Evolutionary conservation across 2,329 filamentous ascomycete genomes (phyloP).

Genomic region (Neocatenulostroma microsporum): DNA sequence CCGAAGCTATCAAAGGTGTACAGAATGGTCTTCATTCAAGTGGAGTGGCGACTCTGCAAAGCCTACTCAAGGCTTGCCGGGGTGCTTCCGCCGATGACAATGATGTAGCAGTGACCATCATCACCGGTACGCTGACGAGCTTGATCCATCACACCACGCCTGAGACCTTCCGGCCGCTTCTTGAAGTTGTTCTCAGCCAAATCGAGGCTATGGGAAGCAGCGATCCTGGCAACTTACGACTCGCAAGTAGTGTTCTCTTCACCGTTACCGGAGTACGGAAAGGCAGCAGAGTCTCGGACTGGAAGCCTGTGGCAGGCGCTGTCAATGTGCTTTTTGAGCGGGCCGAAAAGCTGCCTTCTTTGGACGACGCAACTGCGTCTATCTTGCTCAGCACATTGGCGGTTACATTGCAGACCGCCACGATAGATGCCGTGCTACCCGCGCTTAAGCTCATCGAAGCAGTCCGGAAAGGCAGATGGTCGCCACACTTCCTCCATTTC

Average conservation of each 20-base stretch:
- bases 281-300: constrained; percentile 64
- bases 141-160: constrained; percentile 72
- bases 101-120: constrained; percentile 43
- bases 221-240: constrained; percentile 32
- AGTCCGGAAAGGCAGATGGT: constrained; percentile 58
- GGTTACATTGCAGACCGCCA: constrained; percentile 65
- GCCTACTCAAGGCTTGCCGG: constrained; percentile 34
- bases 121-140: constrained; percentile 70
- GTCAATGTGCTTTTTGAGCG: constrained; percentile 26
- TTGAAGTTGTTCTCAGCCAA: constrained; percentile 54
- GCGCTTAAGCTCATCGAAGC: constrained; percentile 57
- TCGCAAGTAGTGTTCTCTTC: constrained; percentile 51
- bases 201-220: too few relatives aligned
- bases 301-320: constrained; percentile 55
- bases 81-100: constrained; percentile 14
- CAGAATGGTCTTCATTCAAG: constrained; percentile 53
- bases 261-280: constrained; percentile 71
- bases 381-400: constrained; percentile 39
- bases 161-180: constrained; percentile 63
- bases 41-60: constrained; percentile 46
- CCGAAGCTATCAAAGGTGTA: constrained; percentile 65
- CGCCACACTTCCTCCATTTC: constrained; percentile 72
- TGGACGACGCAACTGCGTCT: constrained; percentile 24
- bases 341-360: constrained; percentile 8
- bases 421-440: constrained; percentile 70